Evolutionary conservation across 1,139 yeast species (phyloP).

Genomic region (Yamadazyma diospyri): DNA sequence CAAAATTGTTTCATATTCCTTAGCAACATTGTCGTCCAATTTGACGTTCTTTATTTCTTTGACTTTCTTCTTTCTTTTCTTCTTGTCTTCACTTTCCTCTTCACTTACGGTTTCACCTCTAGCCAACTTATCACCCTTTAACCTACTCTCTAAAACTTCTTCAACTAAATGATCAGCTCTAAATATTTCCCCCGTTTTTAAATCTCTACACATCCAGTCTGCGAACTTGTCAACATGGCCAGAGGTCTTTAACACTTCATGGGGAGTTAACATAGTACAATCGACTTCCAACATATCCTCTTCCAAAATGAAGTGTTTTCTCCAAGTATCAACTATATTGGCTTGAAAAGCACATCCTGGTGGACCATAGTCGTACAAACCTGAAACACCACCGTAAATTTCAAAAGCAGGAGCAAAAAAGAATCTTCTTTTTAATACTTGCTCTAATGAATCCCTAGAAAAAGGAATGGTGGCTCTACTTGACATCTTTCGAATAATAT

Average conservation of each 20-base stretch:
- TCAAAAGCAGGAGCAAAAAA: constrained; percentile 97
- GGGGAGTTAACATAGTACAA: constrained; percentile 95
- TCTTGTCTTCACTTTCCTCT: constrained; percentile 64
- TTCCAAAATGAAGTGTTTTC: constrained; percentile 94
- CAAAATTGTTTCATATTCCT: constrained; percentile 79
- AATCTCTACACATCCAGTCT: constrained; percentile 98
- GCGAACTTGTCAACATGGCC: constrained; percentile 99
- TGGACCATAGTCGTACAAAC: constrained; percentile 97
- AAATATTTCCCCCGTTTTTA: constrained; percentile 95
- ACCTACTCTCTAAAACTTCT: constrained; percentile 92
- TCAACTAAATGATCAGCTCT: constrained; percentile 98
- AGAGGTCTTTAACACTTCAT: constrained; percentile 95
- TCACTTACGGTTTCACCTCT: constrained; percentile 65
- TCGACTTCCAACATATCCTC: constrained; percentile 99
- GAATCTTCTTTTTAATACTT: constrained; percentile 90
- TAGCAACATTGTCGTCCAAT: constrained; percentile 73
- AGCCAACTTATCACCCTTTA: constrained; percentile 95
- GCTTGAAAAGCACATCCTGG: constrained; percentile 99
- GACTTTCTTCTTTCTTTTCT: constrained; percentile 93
- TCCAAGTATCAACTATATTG: constrained; percentile 90
- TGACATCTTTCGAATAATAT: constrained; percentile 1
- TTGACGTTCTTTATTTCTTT: constrained; percentile 89
- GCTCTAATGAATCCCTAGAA: constrained; percentile 83
- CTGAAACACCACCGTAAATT: constrained; percentile 97
- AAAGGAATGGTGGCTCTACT: constrained; percentile 41